Conservation (phyloP, 2,329 filamentous ascomycete species). For the Colletotrichum incanum region DNA sequence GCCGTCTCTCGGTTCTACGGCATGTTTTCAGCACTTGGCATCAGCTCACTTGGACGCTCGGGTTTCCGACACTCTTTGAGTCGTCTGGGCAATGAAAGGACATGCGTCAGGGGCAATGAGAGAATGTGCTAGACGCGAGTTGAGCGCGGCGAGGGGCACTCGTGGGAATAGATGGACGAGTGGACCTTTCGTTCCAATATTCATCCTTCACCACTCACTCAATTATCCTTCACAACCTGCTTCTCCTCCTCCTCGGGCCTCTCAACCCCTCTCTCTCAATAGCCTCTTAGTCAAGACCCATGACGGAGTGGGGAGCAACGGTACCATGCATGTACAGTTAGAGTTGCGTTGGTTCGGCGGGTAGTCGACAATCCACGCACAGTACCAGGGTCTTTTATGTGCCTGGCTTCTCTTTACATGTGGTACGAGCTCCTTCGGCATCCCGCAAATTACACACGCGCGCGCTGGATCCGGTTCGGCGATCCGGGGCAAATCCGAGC, state of each 20-base stretch:
- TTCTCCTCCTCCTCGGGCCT: not conserved
- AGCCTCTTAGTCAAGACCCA: conserved; percentile 11
- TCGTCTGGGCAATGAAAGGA: not conserved
- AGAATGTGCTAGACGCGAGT: not conserved
- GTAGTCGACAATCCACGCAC: conserved; percentile 13
- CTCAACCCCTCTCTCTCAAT: conserved; percentile 9
- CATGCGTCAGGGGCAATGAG: not conserved
- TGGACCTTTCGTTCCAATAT: not conserved
- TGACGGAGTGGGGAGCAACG: not conserved
- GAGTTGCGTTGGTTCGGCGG: conserved; percentile 39
- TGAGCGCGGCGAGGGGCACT: not conserved
- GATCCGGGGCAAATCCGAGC: conserved; percentile 40
- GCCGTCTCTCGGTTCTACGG: conserved; percentile 20
- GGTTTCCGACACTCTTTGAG: not conserved
- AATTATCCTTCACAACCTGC: not conserved
- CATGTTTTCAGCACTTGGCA: conserved; percentile 33
- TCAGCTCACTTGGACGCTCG: conserved; percentile 27
- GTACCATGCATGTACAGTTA: conserved; percentile 30
- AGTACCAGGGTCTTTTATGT: not conserved
- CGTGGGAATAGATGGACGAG: not conserved
- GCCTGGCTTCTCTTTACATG: conserved; percentile 3
- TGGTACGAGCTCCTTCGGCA: conserved; percentile 28
- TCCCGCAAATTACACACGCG: conserved; percentile 25
- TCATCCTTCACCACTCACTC: not conserved
- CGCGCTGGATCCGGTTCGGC: conserved; percentile 25